Evolutionary conservation across 176 grass and related monocot genomes (phyloP), one percentile per base, ranked within the genome.

Genomic region (Ensete ventricosum): DNA sequence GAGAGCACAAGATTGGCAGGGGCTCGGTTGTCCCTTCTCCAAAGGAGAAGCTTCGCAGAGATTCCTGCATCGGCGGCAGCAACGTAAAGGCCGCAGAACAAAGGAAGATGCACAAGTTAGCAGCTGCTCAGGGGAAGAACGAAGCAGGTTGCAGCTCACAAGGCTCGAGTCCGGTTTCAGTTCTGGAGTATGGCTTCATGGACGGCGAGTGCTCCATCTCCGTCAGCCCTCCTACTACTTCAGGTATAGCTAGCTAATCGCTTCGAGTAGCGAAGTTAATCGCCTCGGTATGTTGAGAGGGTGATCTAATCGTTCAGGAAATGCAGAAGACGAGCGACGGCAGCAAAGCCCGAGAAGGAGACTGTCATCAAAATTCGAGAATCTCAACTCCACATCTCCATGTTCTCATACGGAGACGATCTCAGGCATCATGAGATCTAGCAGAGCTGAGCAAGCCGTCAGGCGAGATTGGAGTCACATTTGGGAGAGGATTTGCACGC

Each of bases 141-240:
- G 74, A 60, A 22, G 16, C 10, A 20, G 74, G 63, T 25, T 76
- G 74, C 43, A 63, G 17, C 29, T 62, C 74, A n/a, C 74, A 76
- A 50, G 29, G 52, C 22, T 76, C 89, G 0, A 96, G 93, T 80
- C 93, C 93, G 43, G 89, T 92, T 80, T 96, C 93, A 20, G 93
- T 96, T 72, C 73, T 96, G 54, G 69, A 90, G 50, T 73, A 74
- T 0, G 86, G 85, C 6, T 6, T 43, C 34, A 6, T 43, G 34
- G 34, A 43, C 34, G 72, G 77, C 53, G 52, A 20, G 14, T 81
- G 52, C 9, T 78, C 83, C 53, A 11, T 53, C 66, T 0, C 78
- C 79, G 17, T 69, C 24, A 73, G 76, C 79, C 88, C 86, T 0
- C 81, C 82, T 13, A 71, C 51, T 80, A 71, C 51, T 80, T 86